Evolutionary conservation across 148 eudicot genomes (phyloP), one percentile per base, ranked within the genome.

Genomic region (Persicaria tinctoria): DNA sequence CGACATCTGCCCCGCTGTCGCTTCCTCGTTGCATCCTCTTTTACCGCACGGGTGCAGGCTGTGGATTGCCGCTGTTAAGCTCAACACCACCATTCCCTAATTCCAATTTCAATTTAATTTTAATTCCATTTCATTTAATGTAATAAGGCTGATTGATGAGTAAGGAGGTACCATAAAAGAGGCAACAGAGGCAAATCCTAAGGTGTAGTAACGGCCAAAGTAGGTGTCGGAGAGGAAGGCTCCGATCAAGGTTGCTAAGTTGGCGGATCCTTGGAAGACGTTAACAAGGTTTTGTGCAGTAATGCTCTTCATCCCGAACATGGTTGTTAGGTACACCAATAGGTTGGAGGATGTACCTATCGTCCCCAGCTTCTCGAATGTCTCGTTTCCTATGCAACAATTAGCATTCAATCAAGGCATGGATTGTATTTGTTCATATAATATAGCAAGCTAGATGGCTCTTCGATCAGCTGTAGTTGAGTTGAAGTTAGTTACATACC

Each of bases 281-380:
- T 88, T 86, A 46, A 90, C 45, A 18, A 86, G 45, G 75, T 77
- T 87, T 2, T 88, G 80, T 3, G 91, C 89, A 0, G 77, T 71
- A 46, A 86, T 76, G 17, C 77, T 81, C 32, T 83, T 88, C 91
- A 86, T 85, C 82, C 85, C 76, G 79, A 90, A 90, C 45, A 90
- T 86, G 0, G 83, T 84, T 7, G 88, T 87, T 8, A 89, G 78
- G 71, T 87, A 87, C 16, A 90, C 86, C 78, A 89, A 68, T 14
- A 89, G 81, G 74, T 89, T 89, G 66, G 83, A 51, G 70, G 81
- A 69, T 38, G 91, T 89, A 8, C 93, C 93, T 20, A 89, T 18
- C 10, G 87, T 80, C 50, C 94, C 94, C 48, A 90, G 73, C 86
- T 88, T 90, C 76, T 90, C 91, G 54, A 90, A 90, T 1, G 88